Base-by-base conservation (phyloP, 768 basidiomycete species). In the Leccinum broughii region DNA sequence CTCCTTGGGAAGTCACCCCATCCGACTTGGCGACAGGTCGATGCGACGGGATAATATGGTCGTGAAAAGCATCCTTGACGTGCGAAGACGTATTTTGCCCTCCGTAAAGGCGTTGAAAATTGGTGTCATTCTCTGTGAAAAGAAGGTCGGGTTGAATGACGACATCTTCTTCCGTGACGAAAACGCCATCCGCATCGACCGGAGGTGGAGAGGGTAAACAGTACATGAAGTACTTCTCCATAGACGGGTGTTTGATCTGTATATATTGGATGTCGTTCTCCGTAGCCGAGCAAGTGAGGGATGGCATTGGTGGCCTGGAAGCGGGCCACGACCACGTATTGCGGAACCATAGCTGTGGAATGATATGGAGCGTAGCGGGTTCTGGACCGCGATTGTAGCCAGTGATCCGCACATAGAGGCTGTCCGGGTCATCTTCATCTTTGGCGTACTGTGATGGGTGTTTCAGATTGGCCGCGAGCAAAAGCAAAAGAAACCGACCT, bases 121-220 rank as follows among this genome's bases (percentile, higher is more conserved):
- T 99, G 62, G 96, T 97, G 71, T 98, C 92, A 74, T 98, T 99
- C 68, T 98, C 96, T 14, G 95, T 95, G 74, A 99, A 99, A 17
- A 98, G 74, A 37, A 99, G 78, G 9, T 92, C 87, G 0, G 97
- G 95, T 48, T 90, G 85, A 39, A 75, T 51, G 37, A 64, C 59
- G 20, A 93, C 82, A 32, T 84, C 81, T 48, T 89, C 89, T 64
- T 89, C 84, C 22, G 81, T 81, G 62, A 81, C 79, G 56, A 85
- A 84, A 60, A 83, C 80, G 55, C 87, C 90, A 37, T 84, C 77
- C 4, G 88, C 85, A 14, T 87, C 85, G 44, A 95, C 92, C 1
- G 97, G 93, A 1, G 93, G 92, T 10, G 97, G 97, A 26, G 92
- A 94, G 6, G 95, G 90, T 55, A 95, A 83, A 66, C 93, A 94